A percentile compares a stretch with the other conserved stretches of the same genome.
Conservation (phyloP, 164 flowering plant species). For the Aristolochia contorta region DNA sequence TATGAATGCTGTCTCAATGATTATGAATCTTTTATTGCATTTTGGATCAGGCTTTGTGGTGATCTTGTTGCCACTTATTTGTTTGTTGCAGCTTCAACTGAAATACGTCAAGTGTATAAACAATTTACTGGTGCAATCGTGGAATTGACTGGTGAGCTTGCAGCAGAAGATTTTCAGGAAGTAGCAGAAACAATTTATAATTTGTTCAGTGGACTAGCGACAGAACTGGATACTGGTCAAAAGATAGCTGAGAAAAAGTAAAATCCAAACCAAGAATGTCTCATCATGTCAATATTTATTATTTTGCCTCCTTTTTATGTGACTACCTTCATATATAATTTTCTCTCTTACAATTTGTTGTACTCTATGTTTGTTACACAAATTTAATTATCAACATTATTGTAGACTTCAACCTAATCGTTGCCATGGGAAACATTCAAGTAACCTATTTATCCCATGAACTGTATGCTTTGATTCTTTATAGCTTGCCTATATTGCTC, state of each 20-base stretch:
- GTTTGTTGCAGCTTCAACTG: constrained; percentile 47
- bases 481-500: too few relatives aligned
- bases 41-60: background rate
- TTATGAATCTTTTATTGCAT: background rate
- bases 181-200: constrained; percentile 51
- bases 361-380: too few relatives aligned
- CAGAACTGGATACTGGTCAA: constrained; percentile 21
- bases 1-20: constrained; percentile 7
- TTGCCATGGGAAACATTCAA: too few relatives aligned
- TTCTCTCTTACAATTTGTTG: too few relatives aligned
- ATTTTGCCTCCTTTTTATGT: background rate
- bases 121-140: constrained; percentile 63
- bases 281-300: background rate
- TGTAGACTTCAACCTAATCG: too few relatives aligned
- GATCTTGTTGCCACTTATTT: background rate
- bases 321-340: too few relatives aligned
- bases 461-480: too few relatives aligned
- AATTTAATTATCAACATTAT: too few relatives aligned
- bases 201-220: constrained; percentile 29
- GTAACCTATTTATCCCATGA: too few relatives aligned
- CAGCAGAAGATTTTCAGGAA: constrained; percentile 65
- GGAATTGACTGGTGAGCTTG: constrained; percentile 64
- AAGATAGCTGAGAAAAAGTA: constrained; percentile 47
- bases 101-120: constrained; percentile 70
- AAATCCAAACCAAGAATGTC: constrained; percentile 9